Evolutionary conservation across 257 asterid species (phyloP), one percentile per base, ranked within the genome.

Genomic region (Capsicum baccatum): DNA sequence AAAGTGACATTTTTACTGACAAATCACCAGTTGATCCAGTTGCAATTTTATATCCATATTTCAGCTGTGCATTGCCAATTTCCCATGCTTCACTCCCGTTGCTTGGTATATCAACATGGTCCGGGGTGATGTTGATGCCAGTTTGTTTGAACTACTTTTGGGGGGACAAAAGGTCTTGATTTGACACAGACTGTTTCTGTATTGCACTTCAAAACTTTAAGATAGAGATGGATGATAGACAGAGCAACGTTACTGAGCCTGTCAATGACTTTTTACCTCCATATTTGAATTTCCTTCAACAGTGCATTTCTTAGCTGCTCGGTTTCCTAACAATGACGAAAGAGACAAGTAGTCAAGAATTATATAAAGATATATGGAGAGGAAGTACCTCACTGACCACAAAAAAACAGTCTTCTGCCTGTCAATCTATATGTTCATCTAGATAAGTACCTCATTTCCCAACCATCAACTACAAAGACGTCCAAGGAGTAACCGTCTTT

Each of bases 401-500:
- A 44, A 44, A 44, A 5, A 44, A 44, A 44, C 6, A 44, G 48
- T 44, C 48, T 44, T 44, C 48, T 44, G 6, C 8, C 48, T 6
- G 48, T 44, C 48, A 44, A 21, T 63, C 26, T 63, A 63, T 63
- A 63, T 63, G 70, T 63, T 11, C 2, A 63, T 26, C 17, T 63
- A 21, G 26, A 11, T 63, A 63, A 64, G 55, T 91, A 96, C 99
- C 98, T 91, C 94, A 44, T 81, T 80, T 84, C 91, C 95, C 97
- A 94, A 63, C 97, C 91, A 86, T 92, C 95, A 82, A 96, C 98
- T 11, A 92, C 97, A 55, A 96, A 96, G 85, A 93, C 95, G 89
- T 96, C 99, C 90, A 94, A 89, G 8, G 99, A 96, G 83, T 91
- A 96, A 35, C 99, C 99, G 26, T 96, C 99, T 12, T 87, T 87